phyloP scores from a whole-genome alignment of 805 yeast species.

The Nakazawaea laoshanensis region DNA sequence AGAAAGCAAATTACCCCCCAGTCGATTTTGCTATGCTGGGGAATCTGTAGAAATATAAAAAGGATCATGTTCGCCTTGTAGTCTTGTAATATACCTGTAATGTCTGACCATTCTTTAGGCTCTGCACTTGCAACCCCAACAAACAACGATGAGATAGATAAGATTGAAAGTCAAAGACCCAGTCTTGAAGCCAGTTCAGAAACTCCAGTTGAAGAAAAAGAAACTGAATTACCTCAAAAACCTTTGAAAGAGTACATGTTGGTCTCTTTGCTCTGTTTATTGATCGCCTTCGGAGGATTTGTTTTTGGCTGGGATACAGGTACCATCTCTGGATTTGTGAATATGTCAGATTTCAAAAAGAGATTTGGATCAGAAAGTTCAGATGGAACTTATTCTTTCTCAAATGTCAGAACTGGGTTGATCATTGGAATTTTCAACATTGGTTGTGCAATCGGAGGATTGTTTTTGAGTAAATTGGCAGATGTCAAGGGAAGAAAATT shows the following conservation, averaged over 20 bases:
- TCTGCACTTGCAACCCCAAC: slow-evolving; percentile 1
- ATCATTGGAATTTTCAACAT: slow-evolving; percentile 46
- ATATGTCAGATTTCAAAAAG: slow-evolving; percentile 34
- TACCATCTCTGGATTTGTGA: slow-evolving; percentile 52
- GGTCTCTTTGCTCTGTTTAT: slow-evolving; percentile 27
- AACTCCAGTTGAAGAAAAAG: background rate
- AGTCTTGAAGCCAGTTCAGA: background rate
- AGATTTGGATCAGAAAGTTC: slow-evolving; percentile 32
- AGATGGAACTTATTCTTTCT: slow-evolving; percentile 28
- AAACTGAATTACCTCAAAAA: slow-evolving; percentile 20
- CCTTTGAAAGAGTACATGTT: slow-evolving; percentile 24
- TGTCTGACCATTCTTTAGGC: no score
- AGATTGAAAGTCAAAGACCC: slow-evolving; percentile 2
- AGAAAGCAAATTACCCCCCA: no score
- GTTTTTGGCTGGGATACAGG: slow-evolving; percentile 62
- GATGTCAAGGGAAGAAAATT: slow-evolving; percentile 44
- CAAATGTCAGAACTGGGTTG: slow-evolving; percentile 42
- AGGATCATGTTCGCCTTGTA: no score
- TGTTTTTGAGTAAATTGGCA: slow-evolving; percentile 36
- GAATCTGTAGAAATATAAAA: no score
- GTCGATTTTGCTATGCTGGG: no score
- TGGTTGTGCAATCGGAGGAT: slow-evolving; percentile 55
- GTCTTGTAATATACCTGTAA: no score
- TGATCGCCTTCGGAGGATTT: slow-evolving; percentile 57
- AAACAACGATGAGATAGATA: slow-evolving; percentile 1